These are phyloP conservation scores for Camillea tinctor DNA, from an alignment of 2,329 filamentous ascomycete genomes.

Conservation along the genomic window DNA sequence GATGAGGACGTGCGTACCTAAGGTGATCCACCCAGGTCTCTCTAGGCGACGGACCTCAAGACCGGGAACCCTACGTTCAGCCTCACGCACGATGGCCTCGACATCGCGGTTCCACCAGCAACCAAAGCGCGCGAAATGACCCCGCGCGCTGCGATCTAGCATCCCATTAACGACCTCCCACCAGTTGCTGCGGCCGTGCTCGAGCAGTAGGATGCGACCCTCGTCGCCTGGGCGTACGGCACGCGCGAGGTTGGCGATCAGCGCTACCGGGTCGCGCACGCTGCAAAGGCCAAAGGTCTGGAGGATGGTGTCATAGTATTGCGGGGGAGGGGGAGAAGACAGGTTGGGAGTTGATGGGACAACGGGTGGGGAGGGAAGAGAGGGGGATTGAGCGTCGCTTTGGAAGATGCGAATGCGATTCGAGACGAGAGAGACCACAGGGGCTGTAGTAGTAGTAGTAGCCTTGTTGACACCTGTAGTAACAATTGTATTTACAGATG, in stretches of 20 bases:
- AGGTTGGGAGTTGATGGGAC: conserved; percentile 39
- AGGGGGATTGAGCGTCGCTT: conserved; percentile 47
- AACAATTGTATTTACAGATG: conserved; percentile 1
- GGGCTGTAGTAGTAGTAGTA: conserved; percentile 4
- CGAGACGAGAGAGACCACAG: conserved; percentile 36
- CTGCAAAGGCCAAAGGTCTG: conserved; percentile 67
- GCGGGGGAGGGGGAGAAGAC: conserved; percentile 33
- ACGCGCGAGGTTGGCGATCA: conserved; percentile 54
- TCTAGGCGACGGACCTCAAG: conserved; percentile 56
- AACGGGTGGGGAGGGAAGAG: conserved; percentile 38
- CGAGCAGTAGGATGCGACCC: conserved; percentile 58
- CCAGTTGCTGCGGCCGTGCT: conserved; percentile 59
- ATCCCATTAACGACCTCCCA: conserved; percentile 51
- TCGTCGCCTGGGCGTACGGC: conserved; percentile 51
- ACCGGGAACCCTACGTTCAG: conserved; percentile 46
- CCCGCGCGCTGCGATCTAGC: conserved; percentile 53
- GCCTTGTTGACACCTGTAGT: not conserved
- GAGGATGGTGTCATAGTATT: conserved; percentile 60
- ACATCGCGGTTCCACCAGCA: conserved; percentile 71
- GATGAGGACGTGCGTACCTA: conserved; percentile 58
- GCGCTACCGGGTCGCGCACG: conserved; percentile 53
- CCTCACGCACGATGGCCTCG: conserved; percentile 51
- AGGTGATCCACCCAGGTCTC: conserved; percentile 51
- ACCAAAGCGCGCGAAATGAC: conserved; percentile 59
- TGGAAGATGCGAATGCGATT: conserved; percentile 47